Evolutionary conservation across 2,329 filamentous ascomycete species (phyloP), one percentile per base, ranked within the genome.

Genomic region (Sporothrix brunneoviolacea): DNA sequence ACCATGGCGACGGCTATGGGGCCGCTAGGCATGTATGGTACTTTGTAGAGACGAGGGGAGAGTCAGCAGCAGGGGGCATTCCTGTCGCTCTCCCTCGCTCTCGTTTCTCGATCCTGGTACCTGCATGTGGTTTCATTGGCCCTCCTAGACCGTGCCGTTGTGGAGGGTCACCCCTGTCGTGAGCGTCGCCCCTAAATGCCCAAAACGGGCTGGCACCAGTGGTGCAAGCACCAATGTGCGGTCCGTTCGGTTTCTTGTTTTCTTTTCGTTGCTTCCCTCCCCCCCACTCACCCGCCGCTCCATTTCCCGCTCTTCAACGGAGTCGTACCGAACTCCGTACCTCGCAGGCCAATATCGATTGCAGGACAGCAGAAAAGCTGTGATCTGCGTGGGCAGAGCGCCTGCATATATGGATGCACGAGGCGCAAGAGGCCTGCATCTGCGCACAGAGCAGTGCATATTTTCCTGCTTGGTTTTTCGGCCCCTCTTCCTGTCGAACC

Each of bases 101-200:
- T 30, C 39, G 13, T 28, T 16, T 19, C 15, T 28, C 36, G 27
- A 24, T 36, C 21, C 49, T 41, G 35, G 41, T 46, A 46, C 41
- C 41, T 45, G 48, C 48, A 50, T 50, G 43, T 30, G 39, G 39
- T 50, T 38, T 27, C 48, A 50, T 44, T 44, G 32, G 35, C 24
- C 33, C 24, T 36, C 47, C 37, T 19, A 4, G 6, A 9, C 36
- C n/a, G 8, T 35, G 22, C n/a, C 28, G 13, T 33, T 22, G 2
- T n/a, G 18, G 19, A 39, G n/a, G 16, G 33, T 16, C 8, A 36
- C 36, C 36, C 36, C 22, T 7, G 32, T 15, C 32, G 24, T 28
- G 24, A 10, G 24, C 30, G n/a, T 27, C 30, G 19, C 32, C 42
- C 30, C 42, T 18, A 41, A 22, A 24, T 35, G 41, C 42, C 42